These are phyloP conservation scores for Ambrosiella xylebori DNA, from an alignment of 2,329 filamentous ascomycete genomes.

Conservation along the genomic window DNA sequence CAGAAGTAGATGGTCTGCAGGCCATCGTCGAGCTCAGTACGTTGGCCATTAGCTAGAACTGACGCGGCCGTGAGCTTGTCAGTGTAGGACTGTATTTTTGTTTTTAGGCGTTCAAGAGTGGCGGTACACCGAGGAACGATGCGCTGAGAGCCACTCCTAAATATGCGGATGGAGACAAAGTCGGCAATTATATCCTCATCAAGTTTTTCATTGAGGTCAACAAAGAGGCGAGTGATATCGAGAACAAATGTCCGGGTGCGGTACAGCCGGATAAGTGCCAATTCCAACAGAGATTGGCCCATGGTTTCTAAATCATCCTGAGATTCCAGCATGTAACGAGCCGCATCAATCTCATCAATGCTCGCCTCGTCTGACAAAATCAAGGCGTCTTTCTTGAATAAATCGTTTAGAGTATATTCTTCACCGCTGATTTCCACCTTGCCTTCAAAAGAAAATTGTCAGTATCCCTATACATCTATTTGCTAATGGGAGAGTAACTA, in stretches of 20 bases:
- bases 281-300: slow-evolving; percentile 57
- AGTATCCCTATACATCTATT: neutral
- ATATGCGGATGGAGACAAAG: slow-evolving; percentile 38
- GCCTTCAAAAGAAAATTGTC: slow-evolving; percentile 30
- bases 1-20: slow-evolving; percentile 69
- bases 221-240: slow-evolving; percentile 64
- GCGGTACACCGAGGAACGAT: slow-evolving; percentile 60
- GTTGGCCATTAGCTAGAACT: slow-evolving; percentile 50
- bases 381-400: slow-evolving; percentile 69
- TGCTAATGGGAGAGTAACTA: slow-evolving; percentile 15
- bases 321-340: slow-evolving; percentile 56
- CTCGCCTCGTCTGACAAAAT: slow-evolving; percentile 76
- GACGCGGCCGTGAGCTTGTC: slow-evolving; percentile 62
- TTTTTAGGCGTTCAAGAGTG: slow-evolving; percentile 59
- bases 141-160: slow-evolving; percentile 33
- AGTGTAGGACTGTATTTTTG: slow-evolving; percentile 55
- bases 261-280: slow-evolving; percentile 75
- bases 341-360: slow-evolving; percentile 75
- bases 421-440: slow-evolving; percentile 56
- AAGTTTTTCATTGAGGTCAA: slow-evolving; percentile 42
- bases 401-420: slow-evolving; percentile 66
- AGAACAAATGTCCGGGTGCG: slow-evolving; percentile 67
- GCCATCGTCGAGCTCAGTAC: slow-evolving; percentile 37
- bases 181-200: slow-evolving; percentile 29
- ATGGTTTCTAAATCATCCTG: slow-evolving; percentile 50